Evolutionary conservation across 805 yeast genomes (phyloP).

Genomic region (Priceomyces melissophilus): DNA sequence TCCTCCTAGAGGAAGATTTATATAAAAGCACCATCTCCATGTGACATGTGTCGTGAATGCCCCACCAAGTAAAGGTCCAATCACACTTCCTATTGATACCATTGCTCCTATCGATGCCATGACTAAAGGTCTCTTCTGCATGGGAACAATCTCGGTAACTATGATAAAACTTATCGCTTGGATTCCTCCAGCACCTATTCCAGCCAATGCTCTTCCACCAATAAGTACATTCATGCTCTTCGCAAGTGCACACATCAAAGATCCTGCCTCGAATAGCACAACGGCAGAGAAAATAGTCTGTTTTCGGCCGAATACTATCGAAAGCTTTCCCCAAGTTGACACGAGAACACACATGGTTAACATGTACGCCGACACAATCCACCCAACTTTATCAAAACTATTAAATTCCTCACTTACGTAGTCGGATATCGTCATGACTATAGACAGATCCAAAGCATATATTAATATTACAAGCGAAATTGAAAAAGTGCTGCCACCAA

Average conservation of each 20-base stretch:
- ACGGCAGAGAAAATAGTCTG: conserved; percentile 13
- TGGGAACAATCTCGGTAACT: conserved; percentile 18
- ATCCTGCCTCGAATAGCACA: conserved; percentile 19
- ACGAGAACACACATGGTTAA: conserved; percentile 20
- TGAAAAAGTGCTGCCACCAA: conserved; percentile 10
- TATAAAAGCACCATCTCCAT: conserved; percentile 72
- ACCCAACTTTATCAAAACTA: conserved; percentile 18
- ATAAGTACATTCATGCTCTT: conserved; percentile 20
- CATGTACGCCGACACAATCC: conserved; percentile 21
- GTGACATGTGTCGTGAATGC: conserved; percentile 48
- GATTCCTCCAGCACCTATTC: conserved; percentile 23
- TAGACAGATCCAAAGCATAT: conserved; percentile 21
- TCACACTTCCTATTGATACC: conserved; percentile 44
- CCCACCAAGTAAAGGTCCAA: conserved; percentile 62
- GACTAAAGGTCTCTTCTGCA: conserved; percentile 26
- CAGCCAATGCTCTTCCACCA: conserved; percentile 23
- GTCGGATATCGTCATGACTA: conserved; percentile 17
- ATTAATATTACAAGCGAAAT: conserved; percentile 15
- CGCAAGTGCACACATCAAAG: conserved; percentile 18
- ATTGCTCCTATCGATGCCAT: conserved; percentile 29
- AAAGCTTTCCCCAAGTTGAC: conserved; percentile 19
- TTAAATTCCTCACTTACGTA: conserved; percentile 15
- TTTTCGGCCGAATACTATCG: conserved; percentile 22
- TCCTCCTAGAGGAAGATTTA: conserved; percentile 61
- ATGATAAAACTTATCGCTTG: conserved; percentile 17